phyloP scores from a whole-genome alignment of 2,329 filamentous ascomycete genomes.

The Colletotrichum magnum region DNA sequence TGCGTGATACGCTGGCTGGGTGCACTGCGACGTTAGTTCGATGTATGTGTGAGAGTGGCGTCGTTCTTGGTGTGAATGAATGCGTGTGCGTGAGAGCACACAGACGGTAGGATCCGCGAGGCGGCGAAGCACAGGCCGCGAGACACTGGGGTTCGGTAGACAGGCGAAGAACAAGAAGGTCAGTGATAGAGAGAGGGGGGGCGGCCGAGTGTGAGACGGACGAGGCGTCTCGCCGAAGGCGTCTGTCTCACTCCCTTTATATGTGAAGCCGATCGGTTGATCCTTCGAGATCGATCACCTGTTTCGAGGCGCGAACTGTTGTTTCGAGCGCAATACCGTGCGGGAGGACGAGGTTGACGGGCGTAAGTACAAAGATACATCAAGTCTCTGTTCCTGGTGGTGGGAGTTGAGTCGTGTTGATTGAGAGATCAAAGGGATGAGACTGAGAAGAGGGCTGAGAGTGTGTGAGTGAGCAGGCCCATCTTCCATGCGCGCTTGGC shows the following conservation, averaged over 20 bases:
- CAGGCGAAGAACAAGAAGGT: background rate
- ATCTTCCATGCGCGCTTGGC: no score
- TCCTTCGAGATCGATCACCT: conserved; percentile 10
- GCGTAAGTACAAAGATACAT: background rate
- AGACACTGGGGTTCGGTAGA: conserved; percentile 1
- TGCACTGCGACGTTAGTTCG: conserved; percentile 1
- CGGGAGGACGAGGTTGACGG: background rate
- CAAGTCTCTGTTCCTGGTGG: background rate
- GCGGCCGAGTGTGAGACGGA: background rate
- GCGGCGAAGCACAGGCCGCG: background rate
- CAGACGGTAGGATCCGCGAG: conserved; percentile 4
- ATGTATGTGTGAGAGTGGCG: background rate
- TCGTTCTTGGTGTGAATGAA: no score
- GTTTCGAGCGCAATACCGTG: no score
- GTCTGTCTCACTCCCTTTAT: conserved; percentile 20
- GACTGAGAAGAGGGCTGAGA: no score
- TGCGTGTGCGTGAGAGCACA: no score
- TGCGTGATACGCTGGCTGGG: conserved; percentile 1
- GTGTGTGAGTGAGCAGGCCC: no score
- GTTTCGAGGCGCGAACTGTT: background rate
- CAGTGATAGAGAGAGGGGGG: background rate
- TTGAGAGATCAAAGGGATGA: no score
- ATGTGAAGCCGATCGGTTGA: conserved; percentile 10
- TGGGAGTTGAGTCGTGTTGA: background rate
- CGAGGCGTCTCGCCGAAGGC: conserved; percentile 6